Percentiles rank a stretch among this genome's conserved stretches.
Evolutionary conservation across 2,329 filamentous ascomycete genomes (phyloP).

Genomic region (Calonectria multiphialidica): DNA sequence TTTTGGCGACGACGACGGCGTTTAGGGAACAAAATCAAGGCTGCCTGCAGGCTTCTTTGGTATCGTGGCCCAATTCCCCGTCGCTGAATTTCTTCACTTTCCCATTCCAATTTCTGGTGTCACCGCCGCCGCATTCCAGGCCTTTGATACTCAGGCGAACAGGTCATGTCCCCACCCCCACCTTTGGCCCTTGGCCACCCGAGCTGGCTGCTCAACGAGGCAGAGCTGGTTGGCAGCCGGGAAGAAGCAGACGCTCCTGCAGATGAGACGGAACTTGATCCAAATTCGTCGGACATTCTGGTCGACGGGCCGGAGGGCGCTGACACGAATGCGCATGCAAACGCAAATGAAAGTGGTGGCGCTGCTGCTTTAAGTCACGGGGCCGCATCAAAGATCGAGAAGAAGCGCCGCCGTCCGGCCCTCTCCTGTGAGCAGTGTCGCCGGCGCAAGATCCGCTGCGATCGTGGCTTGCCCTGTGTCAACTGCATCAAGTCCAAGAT

Average conservation of each 20-base stretch:
- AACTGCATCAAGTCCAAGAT: slow-evolving; percentile 70
- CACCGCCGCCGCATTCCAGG: neutral
- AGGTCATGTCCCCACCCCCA: slow-evolving; percentile 25
- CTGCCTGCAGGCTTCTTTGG: neutral
- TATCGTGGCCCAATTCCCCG: slow-evolving; percentile 10
- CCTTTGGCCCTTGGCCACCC: slow-evolving; percentile 19
- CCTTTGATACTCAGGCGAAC: neutral
- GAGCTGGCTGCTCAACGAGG: slow-evolving; percentile 9
- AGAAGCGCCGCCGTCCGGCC: slow-evolving; percentile 55
- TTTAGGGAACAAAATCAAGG: slow-evolving; percentile 12
- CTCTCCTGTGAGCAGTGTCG: slow-evolving; percentile 70
- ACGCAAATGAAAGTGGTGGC: no score
- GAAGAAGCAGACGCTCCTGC: neutral
- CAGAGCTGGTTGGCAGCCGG: neutral
- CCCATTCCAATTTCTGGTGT: neutral
- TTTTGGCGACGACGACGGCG: slow-evolving; percentile 9
- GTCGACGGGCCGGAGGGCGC: neutral
- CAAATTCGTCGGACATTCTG: neutral
- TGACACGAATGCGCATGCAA: neutral
- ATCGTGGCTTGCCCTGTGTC: slow-evolving; percentile 69
- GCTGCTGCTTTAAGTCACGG: neutral
- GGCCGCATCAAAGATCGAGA: slow-evolving; percentile 37
- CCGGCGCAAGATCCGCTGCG: slow-evolving; percentile 71
- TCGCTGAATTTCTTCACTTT: slow-evolving; percentile 19
- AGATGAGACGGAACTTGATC: neutral